Base-by-base conservation (phyloP, 2,329 filamentous ascomycete species). In the Venturia pyrina region DNA sequence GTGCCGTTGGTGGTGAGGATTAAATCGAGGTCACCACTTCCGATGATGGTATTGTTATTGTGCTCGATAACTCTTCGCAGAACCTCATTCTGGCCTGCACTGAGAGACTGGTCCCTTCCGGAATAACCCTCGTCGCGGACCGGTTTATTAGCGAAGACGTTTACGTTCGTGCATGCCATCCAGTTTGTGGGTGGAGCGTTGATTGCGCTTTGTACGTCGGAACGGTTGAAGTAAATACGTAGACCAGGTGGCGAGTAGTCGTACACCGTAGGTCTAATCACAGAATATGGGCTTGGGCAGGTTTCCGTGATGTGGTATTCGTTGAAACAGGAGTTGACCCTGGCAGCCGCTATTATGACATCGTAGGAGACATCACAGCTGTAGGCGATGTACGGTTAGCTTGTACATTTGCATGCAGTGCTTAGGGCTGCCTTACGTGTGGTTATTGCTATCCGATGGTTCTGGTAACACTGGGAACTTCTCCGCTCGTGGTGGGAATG, bases 11-110 rank as follows among this genome's bases (percentile, higher is more conserved):
- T 80, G 61, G 75, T 73, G 60, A 84, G 76, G 5, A 81, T 71
- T 71, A 79, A 78, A 71, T 83, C 82, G 19, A 82, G 75, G 65
- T 80, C 76, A 7, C 79, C 81, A 60, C 75, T 77, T 46, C 79
- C 78, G 66, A 84, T 78, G 64, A 84, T 76, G 48, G 78, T 78
- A 68, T 82, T 81, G 72, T 83, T 82, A 4, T 80, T 82, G 59
- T 73, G 71, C 68, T 83, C 81, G 62, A 83, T 82, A 15, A 83
- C 80, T 62, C 75, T 75, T 66, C 78, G 74, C 2, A 83, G 75
- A 11, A 80, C 78, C 6, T 73, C 76, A 66, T 73, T 70, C 57
- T 74, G 73, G 34, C 75, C 78, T 1, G 79, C 78, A 34, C 76
- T 75, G 19, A 71, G 63, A 0, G 75, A 78, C 1, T 68, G 63